Percentiles rank a stretch among this genome's conserved stretches.
Conservation (phyloP, 306 rosid species). For the Luffa acutangula region DNA sequence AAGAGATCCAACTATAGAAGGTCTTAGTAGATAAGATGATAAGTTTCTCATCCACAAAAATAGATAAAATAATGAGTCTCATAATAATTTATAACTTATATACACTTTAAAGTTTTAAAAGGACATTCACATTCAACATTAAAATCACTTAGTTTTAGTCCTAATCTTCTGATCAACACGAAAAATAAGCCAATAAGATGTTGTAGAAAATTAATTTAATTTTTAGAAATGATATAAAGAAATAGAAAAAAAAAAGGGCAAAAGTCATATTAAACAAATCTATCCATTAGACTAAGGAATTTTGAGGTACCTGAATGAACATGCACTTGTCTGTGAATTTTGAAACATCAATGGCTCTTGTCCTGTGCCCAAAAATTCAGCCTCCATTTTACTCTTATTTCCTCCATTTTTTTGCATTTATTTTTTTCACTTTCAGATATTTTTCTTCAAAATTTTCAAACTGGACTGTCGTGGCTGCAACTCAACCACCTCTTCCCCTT, state of each 20-base stretch:
- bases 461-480: background rate
- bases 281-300: background rate
- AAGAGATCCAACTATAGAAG: background rate
- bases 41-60: too few species aligned
- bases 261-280: background rate
- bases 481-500: background rate
- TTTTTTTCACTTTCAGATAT: background rate
- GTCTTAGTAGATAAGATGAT: background rate
- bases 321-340: background rate
- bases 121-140: background rate
- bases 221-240: background rate
- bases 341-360: background rate
- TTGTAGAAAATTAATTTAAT: too few species aligned
- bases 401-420: background rate
- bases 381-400: background rate
- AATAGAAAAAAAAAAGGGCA: too few species aligned
- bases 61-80: too few species aligned
- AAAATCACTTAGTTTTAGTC: background rate
- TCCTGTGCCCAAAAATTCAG: background rate
- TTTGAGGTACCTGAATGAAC: background rate
- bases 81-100: too few species aligned
- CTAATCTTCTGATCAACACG: too few species aligned
- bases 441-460: background rate
- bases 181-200: background rate
- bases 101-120: too few species aligned